These are phyloP conservation scores for Ceratocystis huliohia DNA, from an alignment of 2,329 filamentous ascomycete genomes.

Conservation along the genomic window DNA sequence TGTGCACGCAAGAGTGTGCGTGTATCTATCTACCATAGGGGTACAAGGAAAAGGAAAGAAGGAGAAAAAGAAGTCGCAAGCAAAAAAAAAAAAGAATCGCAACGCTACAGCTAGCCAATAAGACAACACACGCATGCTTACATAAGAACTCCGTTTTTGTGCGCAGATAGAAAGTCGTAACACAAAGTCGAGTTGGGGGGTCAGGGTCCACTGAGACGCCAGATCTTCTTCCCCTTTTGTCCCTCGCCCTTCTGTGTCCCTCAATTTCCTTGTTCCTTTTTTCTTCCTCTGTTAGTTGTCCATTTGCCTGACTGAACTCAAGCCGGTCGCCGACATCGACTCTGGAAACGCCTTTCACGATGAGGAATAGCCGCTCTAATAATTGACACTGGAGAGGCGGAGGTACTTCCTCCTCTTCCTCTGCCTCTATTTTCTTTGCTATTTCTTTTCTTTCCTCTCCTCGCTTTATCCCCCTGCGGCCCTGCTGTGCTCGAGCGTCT, in stretches of 20 bases:
- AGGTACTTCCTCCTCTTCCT: not conserved
- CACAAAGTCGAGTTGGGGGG: not conserved
- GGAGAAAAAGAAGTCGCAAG: not conserved
- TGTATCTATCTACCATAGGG: not conserved
- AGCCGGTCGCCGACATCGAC: not conserved
- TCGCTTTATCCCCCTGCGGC: not conserved
- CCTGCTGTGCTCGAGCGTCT: constrained; percentile 3
- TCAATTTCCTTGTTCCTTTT: not conserved
- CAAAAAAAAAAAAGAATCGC: not conserved
- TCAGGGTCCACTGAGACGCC: not conserved
- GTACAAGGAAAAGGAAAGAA: not conserved
- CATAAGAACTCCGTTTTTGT: not conserved
- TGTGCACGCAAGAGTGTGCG: not conserved
- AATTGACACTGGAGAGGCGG: not conserved
- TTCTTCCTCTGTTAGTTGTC: not conserved
- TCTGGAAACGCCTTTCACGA: not conserved
- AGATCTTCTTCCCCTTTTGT: not conserved
- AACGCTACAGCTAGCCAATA: not conserved
- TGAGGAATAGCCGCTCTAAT: not conserved
- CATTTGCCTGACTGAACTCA: not conserved
- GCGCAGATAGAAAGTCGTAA: not conserved
- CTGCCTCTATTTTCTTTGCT: not conserved
- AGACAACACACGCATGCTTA: not conserved
- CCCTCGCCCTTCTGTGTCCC: not conserved
- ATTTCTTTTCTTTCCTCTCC: not conserved